Percentiles rank a stretch among this genome's conserved stretches.
These are phyloP conservation scores for Spiraea crenata DNA, from an alignment of 331 rosid genomes.

Conservation along the genomic window DNA sequence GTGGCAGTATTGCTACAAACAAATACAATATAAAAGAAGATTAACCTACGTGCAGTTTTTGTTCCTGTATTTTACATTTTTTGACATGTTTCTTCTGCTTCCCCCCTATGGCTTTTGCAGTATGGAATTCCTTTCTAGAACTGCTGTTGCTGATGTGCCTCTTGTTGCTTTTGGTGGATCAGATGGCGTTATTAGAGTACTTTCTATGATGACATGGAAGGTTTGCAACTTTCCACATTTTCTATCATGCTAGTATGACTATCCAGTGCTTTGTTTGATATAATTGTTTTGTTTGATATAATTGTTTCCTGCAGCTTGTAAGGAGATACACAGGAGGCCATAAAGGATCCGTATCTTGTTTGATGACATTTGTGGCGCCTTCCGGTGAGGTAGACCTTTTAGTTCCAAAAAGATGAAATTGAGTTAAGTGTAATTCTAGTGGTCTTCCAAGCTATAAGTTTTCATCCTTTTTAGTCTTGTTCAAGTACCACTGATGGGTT, in stretches of 20 bases:
- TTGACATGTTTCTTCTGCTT: neutral
- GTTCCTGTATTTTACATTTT: constrained; percentile 1
- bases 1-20: neutral
- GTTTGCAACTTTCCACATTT: constrained; percentile 41
- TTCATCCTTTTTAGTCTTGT: too few relatives aligned
- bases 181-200: constrained; percentile 98
- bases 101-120: constrained; percentile 47
- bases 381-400: constrained; percentile 83
- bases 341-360: constrained; percentile 94
- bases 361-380: constrained; percentile 96
- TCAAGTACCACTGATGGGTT: too few relatives aligned
- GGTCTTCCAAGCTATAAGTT: neutral
- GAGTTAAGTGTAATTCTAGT: constrained; percentile 19
- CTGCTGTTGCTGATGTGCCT: constrained; percentile 83
- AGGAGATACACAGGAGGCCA: constrained; percentile 98
- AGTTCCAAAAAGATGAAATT: constrained; percentile 22
- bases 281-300: too few relatives aligned
- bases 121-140: constrained; percentile 97
- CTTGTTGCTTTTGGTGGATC: constrained; percentile 99
- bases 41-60: neutral
- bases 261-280: constrained; percentile 20
- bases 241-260: constrained; percentile 16
- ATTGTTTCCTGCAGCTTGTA: constrained; percentile 71
- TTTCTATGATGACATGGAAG: constrained; percentile 99
- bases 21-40: neutral